Evolutionary conservation across 164 flowering plant species (phyloP), one percentile per base, ranked within the genome.

Genomic region (Stephania cephalantha): DNA sequence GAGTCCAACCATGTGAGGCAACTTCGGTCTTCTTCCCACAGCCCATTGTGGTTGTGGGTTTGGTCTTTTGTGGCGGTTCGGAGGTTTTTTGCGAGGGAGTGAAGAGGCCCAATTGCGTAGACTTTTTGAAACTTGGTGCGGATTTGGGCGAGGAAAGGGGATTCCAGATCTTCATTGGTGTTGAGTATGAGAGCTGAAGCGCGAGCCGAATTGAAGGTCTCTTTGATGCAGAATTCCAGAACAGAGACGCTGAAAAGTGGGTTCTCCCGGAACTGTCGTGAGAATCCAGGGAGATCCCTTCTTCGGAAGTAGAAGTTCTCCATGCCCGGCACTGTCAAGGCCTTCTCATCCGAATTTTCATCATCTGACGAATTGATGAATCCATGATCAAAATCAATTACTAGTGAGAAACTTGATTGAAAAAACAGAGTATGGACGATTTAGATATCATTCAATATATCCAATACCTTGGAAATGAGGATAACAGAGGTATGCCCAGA

Each of bases 91-190:
- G 78, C 71, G 30, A 63, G 87, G 2, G 79, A 77, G 66, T 84
- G 85, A 52, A 85, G 79, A 5, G 91, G 91, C 6, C 91, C 91
- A 5, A 88, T 70, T 6, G 85, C 44, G 80, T 82, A 86, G 42
- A 80, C n/a, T 6, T 79, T 83, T 0, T 83, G 84, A 30, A 63
- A 76, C 8, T 55, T 68, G 15, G 71, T 11, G n/a, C 82, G 75
- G 8, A 83, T 76, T 2, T 78, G 81, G 45, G 78, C 66, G 46
- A 85, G 77, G 0, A 80, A 48, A 0, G 86, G 80, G 5, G 73
- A 81, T 69, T 85, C 90, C 1, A 87, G 79, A 0, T 82, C 84
- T 48, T 87, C 87, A 44, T 80, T 83, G 1, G 86, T 85, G 84
- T 87, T 85, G 74, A 87, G 75, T 9, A 87, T 80, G 68, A 80